These are phyloP conservation scores for Trichoderma reesei DNA, from an alignment of 495 filamentous ascomycete genomes.

Conservation along the genomic window DNA sequence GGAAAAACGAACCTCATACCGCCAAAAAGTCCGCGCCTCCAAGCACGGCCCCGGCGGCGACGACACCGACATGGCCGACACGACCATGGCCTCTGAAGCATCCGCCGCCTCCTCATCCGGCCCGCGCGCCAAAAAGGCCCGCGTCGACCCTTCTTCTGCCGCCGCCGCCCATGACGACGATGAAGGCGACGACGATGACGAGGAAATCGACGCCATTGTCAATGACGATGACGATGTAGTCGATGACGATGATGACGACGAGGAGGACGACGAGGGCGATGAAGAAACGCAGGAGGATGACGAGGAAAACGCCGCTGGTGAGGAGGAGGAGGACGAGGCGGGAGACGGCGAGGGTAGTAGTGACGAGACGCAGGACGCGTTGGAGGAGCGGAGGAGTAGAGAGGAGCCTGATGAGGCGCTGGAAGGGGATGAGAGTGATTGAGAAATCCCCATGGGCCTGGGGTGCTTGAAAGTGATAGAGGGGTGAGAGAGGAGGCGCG, in stretches of 20 bases:
- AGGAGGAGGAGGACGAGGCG: conserved; percentile 35
- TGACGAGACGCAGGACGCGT: conserved; percentile 26
- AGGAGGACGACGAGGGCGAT: conserved; percentile 44
- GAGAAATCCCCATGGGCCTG: conserved; percentile 9
- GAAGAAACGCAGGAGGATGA: conserved; percentile 43
- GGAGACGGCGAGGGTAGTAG: conserved; percentile 33
- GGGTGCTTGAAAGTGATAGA: no score
- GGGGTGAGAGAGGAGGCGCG: neutral
- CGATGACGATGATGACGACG: conserved; percentile 27
- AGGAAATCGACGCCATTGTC: conserved; percentile 30
- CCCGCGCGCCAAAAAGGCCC: conserved; percentile 10
- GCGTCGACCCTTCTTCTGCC: conserved; percentile 12
- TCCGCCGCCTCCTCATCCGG: conserved; percentile 5
- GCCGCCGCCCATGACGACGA: no score
- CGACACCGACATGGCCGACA: conserved; percentile 21
- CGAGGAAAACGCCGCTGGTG: conserved; percentile 37
- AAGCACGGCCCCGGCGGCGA: conserved; percentile 24
- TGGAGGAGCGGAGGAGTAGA: conserved; percentile 31
- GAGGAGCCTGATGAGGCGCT: conserved; percentile 52
- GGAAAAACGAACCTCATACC: conserved; percentile 41
- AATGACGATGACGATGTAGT: conserved; percentile 13
- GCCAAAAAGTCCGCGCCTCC: conserved; percentile 36
- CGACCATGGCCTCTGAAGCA: neutral
- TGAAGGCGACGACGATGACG: conserved; percentile 21
- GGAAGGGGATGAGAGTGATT: conserved; percentile 51